phyloP scores from a whole-genome alignment of 2,329 filamentous ascomycete genomes.

The Pyrenophora graminea region DNA sequence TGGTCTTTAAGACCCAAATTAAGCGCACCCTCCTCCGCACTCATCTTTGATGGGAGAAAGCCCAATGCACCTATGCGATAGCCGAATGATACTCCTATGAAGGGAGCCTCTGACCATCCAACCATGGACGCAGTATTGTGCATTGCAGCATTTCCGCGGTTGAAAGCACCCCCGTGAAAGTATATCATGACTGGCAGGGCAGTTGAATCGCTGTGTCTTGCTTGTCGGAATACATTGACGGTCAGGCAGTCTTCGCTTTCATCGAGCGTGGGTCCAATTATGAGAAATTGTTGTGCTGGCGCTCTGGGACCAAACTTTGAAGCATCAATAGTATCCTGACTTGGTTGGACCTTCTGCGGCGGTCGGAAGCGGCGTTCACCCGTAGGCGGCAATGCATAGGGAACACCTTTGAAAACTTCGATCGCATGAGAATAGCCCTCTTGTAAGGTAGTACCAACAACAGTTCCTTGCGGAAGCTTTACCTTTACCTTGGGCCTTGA shows the following conservation, averaged over 20 bases:
- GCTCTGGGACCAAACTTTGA: constrained; percentile 23
- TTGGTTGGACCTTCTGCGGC: constrained; percentile 19
- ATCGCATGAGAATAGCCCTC: constrained; percentile 8
- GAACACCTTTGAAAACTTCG: constrained; percentile 25
- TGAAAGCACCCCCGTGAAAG: constrained; percentile 68
- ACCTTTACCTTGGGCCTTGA: constrained; percentile 9
- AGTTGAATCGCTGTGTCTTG: constrained; percentile 3
- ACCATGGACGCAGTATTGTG: constrained; percentile 67
- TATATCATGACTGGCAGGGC: constrained; percentile 50
- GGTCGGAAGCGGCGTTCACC: constrained; percentile 25
- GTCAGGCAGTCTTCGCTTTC: constrained; percentile 31
- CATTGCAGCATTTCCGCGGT: constrained; percentile 41
- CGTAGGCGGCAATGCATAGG: constrained; percentile 25
- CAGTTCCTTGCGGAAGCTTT: constrained; percentile 16
- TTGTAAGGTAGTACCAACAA: constrained; percentile 10
- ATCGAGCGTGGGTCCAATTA: constrained; percentile 14
- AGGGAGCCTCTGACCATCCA: constrained; percentile 54
- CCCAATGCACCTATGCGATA: constrained; percentile 26
- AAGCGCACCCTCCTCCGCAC: constrained; percentile 39
- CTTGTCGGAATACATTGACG: constrained; percentile 25
- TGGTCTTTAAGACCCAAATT: constrained; percentile 31
- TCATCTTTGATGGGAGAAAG: constrained; percentile 15
- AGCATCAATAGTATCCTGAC: constrained; percentile 18
- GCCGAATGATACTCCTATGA: constrained; percentile 57
- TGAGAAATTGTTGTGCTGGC: constrained; percentile 22